phyloP scores from a whole-genome alignment of 169 alveolate species.

The Miamiensis avidus region DNA sequence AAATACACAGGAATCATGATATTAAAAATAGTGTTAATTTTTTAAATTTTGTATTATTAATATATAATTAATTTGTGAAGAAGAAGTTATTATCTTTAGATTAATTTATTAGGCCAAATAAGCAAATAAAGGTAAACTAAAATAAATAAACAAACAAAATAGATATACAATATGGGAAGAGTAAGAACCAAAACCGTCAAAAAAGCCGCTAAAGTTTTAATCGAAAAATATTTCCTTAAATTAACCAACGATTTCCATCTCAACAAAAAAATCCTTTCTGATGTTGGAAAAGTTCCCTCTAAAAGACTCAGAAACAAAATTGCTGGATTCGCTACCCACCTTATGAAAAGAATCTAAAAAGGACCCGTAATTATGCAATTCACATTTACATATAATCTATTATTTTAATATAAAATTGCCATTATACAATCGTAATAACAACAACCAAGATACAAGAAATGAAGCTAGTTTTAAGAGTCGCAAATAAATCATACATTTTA shows the following conservation, averaged over 20 bases:
- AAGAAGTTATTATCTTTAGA: background rate
- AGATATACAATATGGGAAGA: slow-evolving; percentile 92
- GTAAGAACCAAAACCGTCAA: slow-evolving; percentile 99
- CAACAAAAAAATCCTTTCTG: slow-evolving; percentile 99
- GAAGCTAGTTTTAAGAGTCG: too few species aligned
- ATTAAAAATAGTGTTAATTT: too few species aligned
- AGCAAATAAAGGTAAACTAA: slow-evolving; percentile 14
- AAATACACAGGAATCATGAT: too few species aligned
- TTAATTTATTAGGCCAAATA: slow-evolving; percentile 1
- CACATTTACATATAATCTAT: too few species aligned
- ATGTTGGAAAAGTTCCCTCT: slow-evolving; percentile 98
- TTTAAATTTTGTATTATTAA: too few species aligned
- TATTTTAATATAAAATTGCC: too few species aligned
- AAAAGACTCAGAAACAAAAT: slow-evolving; percentile 97
- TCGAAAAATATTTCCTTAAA: slow-evolving; percentile 97
- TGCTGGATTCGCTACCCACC: slow-evolving; percentile 97
- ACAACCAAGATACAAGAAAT: too few species aligned
- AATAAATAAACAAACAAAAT: slow-evolving; percentile 15
- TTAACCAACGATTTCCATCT: slow-evolving; percentile 97
- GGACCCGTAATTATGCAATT: slow-evolving; percentile 95
- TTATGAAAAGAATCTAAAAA: slow-evolving; percentile 94
- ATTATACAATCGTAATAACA: too few species aligned
- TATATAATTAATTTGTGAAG: too few species aligned
- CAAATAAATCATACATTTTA: too few species aligned
- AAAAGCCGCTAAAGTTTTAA: slow-evolving; percentile 99